Conservation (phyloP, 257 asterid genomes). For the Plantago ovata region DNA sequence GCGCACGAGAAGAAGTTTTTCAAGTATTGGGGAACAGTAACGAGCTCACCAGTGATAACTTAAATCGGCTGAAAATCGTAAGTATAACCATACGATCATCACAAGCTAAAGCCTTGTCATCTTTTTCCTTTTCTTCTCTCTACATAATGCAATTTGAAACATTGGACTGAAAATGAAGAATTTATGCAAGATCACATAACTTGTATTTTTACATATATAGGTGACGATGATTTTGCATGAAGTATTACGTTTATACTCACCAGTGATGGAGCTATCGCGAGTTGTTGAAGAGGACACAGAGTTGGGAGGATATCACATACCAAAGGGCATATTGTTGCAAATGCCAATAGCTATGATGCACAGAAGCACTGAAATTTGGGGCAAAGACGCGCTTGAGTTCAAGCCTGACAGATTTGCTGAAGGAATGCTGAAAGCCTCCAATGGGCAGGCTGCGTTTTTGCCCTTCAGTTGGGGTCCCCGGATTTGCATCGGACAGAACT, state of each 20-base stretch:
- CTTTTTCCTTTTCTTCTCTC: background rate
- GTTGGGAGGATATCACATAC: conserved; percentile 7
- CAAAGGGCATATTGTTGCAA: conserved; percentile 6
- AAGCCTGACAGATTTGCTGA: conserved; percentile 25
- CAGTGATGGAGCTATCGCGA: conserved; percentile 9
- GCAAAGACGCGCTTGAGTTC: conserved; percentile 25
- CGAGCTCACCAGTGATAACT: background rate
- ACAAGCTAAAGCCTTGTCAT: background rate
- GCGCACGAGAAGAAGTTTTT: conserved; percentile 17
- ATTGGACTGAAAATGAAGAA: background rate
- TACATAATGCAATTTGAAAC: too few relatives aligned
- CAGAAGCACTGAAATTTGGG: conserved; percentile 20
- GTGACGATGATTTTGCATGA: conserved; percentile 24
- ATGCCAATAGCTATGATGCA: conserved; percentile 15
- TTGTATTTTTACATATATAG: background rate
- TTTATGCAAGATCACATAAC: background rate
- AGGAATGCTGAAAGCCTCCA: conserved; percentile 24
- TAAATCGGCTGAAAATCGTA: conserved; percentile 22
- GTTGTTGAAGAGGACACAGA: conserved; percentile 7
- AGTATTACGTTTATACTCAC: conserved; percentile 20
- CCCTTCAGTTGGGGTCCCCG: conserved; percentile 30
- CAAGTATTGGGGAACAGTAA: conserved; percentile 12
- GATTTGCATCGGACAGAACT: conserved; percentile 26
- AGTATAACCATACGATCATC: background rate
- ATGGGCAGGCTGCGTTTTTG: conserved; percentile 10